Evolutionary conservation across 108 stramenopile genomes (phyloP).

Genomic region (Stephanodiscus minutulus): DNA sequence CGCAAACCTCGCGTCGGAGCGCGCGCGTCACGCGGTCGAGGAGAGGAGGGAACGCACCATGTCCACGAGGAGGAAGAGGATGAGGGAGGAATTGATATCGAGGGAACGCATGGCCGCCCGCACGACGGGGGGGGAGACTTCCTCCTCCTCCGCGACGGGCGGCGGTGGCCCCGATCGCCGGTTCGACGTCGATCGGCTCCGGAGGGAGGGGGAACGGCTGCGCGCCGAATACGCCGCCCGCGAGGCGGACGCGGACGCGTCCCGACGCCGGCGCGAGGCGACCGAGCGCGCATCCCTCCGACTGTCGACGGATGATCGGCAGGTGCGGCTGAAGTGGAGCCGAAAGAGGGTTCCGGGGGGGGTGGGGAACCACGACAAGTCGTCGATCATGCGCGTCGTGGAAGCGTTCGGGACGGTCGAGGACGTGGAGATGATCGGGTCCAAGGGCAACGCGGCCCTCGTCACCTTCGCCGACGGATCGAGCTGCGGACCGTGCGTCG

Average conservation of each 20-base stretch:
- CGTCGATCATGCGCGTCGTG: constrained; percentile 59
- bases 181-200: constrained; percentile 58
- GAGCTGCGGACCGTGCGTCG: constrained; percentile 77
- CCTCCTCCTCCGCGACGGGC: no score
- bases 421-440: constrained; percentile 71
- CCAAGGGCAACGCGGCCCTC: constrained; percentile 78
- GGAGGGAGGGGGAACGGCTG: constrained; percentile 64
- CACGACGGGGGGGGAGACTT: not conserved
- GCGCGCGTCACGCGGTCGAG: constrained; percentile 58
- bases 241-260: constrained; percentile 47
- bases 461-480: constrained; percentile 63
- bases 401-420: constrained; percentile 71
- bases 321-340: constrained; percentile 84
- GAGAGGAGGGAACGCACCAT: constrained; percentile 65
- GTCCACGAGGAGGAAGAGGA: constrained; percentile 66
- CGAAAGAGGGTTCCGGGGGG: constrained; percentile 57
- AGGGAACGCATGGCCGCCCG: constrained; percentile 56
- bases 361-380: constrained; percentile 63
- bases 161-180: no score
- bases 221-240: constrained; percentile 63
- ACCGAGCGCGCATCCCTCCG: constrained; percentile 32
- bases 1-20: constrained; percentile 64
- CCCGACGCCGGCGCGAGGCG: constrained; percentile 35
- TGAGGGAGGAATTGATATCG: constrained; percentile 67
- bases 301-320: constrained; percentile 61